These are phyloP conservation scores for Lipomyces orientalis DNA, from an alignment of 805 yeast species.

Conservation along the genomic window DNA sequence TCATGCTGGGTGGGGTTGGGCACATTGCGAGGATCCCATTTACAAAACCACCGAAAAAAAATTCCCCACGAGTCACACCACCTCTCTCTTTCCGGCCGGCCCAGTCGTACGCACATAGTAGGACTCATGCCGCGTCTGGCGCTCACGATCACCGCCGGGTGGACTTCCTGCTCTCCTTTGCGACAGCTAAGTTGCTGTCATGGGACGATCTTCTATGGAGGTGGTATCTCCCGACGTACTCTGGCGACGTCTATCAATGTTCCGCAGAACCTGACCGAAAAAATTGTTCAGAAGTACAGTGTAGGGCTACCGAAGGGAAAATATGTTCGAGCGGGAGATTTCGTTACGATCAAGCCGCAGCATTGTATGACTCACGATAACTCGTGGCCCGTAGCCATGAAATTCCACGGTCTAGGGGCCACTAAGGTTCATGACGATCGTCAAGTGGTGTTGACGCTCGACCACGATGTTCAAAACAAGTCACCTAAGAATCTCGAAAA, in stretches of 20 bases:
- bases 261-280: conserved; percentile 87
- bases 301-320: conserved; percentile 82
- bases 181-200: background rate
- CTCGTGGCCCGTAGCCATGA: conserved; percentile 98
- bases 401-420: conserved; percentile 95
- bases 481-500: conserved; percentile 85
- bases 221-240: conserved; percentile 12
- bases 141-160: background rate
- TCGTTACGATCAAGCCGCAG: conserved; percentile 91
- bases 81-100: conserved; percentile 1
- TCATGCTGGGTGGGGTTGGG: no score
- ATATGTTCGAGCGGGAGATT: conserved; percentile 85
- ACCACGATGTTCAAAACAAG: conserved; percentile 97
- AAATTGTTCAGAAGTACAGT: conserved; percentile 91
- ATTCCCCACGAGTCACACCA: background rate
- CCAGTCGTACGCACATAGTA: background rate
- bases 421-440: conserved; percentile 77
- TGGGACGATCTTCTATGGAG: background rate
- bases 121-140: conserved; percentile 19
- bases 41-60: background rate
- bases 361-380: conserved; percentile 99
- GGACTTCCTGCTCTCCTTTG: background rate
- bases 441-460: conserved; percentile 94
- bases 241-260: conserved; percentile 26
- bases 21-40: no score